These are phyloP conservation scores for Cronartium ribicola DNA, from an alignment of 1,284 basidiomycete species.

Conservation along the genomic window DNA sequence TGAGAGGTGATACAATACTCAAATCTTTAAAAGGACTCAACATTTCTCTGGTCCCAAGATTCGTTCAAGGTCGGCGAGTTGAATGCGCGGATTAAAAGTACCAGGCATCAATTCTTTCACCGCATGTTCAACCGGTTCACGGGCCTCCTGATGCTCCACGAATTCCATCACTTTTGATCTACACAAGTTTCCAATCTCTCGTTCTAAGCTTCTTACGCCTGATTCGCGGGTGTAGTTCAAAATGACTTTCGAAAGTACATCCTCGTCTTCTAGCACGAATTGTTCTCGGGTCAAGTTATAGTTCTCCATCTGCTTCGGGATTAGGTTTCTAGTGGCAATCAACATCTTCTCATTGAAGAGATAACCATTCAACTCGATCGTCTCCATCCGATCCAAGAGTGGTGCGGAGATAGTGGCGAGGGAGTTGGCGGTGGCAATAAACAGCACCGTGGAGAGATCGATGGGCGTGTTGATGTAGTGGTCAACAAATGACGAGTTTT, in stretches of 20 bases:
- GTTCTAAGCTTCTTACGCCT: slow-evolving; percentile 83
- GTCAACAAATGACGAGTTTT: slow-evolving; percentile 54
- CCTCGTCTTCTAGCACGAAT: slow-evolving; percentile 61
- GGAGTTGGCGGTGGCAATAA: slow-evolving; percentile 55
- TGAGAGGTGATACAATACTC: slow-evolving; percentile 53
- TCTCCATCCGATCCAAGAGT: slow-evolving; percentile 54
- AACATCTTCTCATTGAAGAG: slow-evolving; percentile 54
- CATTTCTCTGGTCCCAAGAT: slow-evolving; percentile 77
- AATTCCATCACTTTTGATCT: slow-evolving; percentile 84
- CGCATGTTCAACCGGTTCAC: background rate
- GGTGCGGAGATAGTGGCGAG: slow-evolving; percentile 54
- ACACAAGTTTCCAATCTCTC: slow-evolving; percentile 77
- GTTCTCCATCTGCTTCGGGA: slow-evolving; percentile 79
- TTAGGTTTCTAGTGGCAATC: slow-evolving; percentile 59
- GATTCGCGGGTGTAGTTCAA: slow-evolving; percentile 80
- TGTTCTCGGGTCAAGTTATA: slow-evolving; percentile 59
- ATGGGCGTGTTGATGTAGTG: slow-evolving; percentile 53
- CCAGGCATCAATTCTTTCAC: slow-evolving; percentile 45
- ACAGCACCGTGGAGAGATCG: slow-evolving; percentile 51
- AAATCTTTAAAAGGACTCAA: slow-evolving; percentile 42
- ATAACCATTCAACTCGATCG: slow-evolving; percentile 54
- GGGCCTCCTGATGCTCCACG: slow-evolving; percentile 65
- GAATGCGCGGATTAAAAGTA: slow-evolving; percentile 64
- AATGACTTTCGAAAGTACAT: slow-evolving; percentile 66
- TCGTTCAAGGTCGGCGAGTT: slow-evolving; percentile 69